Base-by-base conservation (phyloP, 2,329 filamentous ascomycete genomes). In the Hypoxylon sp. region DNA sequence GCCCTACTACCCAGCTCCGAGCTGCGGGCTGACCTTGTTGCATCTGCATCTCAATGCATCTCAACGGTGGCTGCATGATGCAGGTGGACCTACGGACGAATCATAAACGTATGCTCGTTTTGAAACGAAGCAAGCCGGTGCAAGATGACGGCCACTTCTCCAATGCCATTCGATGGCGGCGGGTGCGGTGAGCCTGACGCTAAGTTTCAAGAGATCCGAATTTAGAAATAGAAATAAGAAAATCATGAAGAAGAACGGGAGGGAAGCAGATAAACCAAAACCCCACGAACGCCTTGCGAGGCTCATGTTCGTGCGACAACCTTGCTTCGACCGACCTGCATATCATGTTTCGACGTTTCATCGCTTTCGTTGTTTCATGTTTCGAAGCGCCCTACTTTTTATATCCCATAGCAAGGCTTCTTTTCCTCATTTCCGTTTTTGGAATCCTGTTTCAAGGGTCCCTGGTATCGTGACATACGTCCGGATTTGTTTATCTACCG, bases 341-440 rank as follows among this genome's bases (percentile, higher is more conserved):
- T 46, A 13, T 40, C 16, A 35, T 42, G 46, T 51, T 54, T 55
- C 43, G 26, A 6, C 21, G 51, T 55, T 55, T 45, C 41, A 9
- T 45, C 32, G 26, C n/a, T 51, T 52, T 52, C 35, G 34, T 55
- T 48, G 57, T 64, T 61, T 61, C 55, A 59, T 59, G 51, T 60
- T 61, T 63, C 57, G 49, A 59, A 57, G 50, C 49, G 57, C 61
- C 61, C 48, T 61, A 56, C 51, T 55, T 55, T 57, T 57, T 60
- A 55, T 60, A 57, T 47, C 50, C 40, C 46, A 25, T 38, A 48
- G 34, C 37, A 37, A 31, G 38, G 34, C 47, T 43, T 45, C 15
- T 27, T 35, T 34, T 30, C 15, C 16, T 51, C 25, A 38, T 45
- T 61, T 59, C 61, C 46, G 38, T 51, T 61, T 58, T 57, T 49